phyloP scores from a whole-genome alignment of 2,329 filamentous ascomycete genomes.

The Epichloe scottii region DNA sequence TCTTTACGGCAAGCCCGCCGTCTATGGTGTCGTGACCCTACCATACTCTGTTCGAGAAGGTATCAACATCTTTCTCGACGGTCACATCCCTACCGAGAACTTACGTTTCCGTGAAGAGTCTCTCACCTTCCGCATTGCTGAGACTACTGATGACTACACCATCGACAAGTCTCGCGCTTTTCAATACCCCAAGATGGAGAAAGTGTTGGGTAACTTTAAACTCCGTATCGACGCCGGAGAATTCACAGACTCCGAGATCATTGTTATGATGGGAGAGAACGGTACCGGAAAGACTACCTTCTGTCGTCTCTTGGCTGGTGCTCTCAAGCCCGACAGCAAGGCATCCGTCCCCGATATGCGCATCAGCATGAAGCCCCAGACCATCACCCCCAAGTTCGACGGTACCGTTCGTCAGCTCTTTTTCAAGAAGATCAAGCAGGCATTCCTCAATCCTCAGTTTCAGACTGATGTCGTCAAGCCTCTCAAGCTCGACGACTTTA shows the following conservation, averaged over 20 bases:
- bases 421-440: conserved; percentile 98
- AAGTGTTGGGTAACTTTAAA: conserved; percentile 82
- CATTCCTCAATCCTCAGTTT: conserved; percentile 94
- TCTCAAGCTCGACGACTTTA: conserved; percentile 97
- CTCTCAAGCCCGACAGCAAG: conserved; percentile 75
- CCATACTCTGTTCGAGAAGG: conserved; percentile 94
- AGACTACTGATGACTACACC: conserved; percentile 79
- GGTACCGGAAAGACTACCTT: conserved; percentile 99
- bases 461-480: conserved; percentile 99
- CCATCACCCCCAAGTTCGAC: conserved; percentile 95
- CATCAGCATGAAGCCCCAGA: conserved; percentile 99
- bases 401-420: conserved; percentile 95
- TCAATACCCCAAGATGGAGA: conserved; percentile 80
- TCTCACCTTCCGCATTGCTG: conserved; percentile 85
- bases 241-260: conserved; percentile 96
- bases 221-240: conserved; percentile 68
- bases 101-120: conserved; percentile 96
- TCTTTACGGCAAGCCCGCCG: conserved; percentile 86
- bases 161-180: conserved; percentile 77
- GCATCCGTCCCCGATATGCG: conserved; percentile 80
- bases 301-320: conserved; percentile 89
- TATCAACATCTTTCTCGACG: conserved; percentile 98
- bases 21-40: conserved; percentile 95
- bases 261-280: conserved; percentile 99
- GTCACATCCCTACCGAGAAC: conserved; percentile 96